Evolutionary conservation across 495 filamentous ascomycete species (phyloP).

Genomic region (Lichina pygmaea): DNA sequence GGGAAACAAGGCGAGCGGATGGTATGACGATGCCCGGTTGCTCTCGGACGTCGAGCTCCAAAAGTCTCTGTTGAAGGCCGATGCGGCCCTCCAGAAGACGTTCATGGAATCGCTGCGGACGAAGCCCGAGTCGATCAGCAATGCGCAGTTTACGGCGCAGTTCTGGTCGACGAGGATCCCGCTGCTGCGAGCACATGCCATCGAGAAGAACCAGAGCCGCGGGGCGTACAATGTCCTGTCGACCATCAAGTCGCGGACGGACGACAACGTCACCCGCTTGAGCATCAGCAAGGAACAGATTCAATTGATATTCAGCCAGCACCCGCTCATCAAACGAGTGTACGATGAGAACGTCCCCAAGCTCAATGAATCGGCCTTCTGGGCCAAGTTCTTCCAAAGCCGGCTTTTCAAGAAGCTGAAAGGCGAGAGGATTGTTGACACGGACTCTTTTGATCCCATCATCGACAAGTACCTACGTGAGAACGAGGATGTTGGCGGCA

Average conservation of each 20-base stretch:
- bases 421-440: conserved; percentile 55
- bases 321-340: conserved; percentile 68
- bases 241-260: conserved; percentile 55
- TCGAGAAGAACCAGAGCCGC: conserved; percentile 58
- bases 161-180: conserved; percentile 81
- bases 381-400: conserved; percentile 77
- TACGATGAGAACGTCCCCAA: conserved; percentile 88
- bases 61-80: conserved; percentile 54
- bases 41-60: conserved; percentile 54
- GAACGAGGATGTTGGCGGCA: conserved; percentile 27
- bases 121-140: conserved; percentile 56
- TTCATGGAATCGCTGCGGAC: conserved; percentile 54
- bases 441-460: conserved; percentile 41
- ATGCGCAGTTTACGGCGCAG: conserved; percentile 52
- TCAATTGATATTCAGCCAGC: conserved; percentile 72
- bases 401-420: conserved; percentile 74
- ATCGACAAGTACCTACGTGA: conserved; percentile 63
- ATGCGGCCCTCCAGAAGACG: conserved; percentile 42
- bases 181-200: conserved; percentile 67
- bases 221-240: conserved; percentile 85
- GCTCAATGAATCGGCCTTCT: conserved; percentile 55
- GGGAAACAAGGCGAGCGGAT: conserved; percentile 5
- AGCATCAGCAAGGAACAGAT: conserved; percentile 83
- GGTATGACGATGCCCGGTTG: conserved; percentile 54
- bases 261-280: conserved; percentile 50